phyloP scores from a whole-genome alignment of 805 yeast genomes.

The Wickerhamiella spandovensis region DNA sequence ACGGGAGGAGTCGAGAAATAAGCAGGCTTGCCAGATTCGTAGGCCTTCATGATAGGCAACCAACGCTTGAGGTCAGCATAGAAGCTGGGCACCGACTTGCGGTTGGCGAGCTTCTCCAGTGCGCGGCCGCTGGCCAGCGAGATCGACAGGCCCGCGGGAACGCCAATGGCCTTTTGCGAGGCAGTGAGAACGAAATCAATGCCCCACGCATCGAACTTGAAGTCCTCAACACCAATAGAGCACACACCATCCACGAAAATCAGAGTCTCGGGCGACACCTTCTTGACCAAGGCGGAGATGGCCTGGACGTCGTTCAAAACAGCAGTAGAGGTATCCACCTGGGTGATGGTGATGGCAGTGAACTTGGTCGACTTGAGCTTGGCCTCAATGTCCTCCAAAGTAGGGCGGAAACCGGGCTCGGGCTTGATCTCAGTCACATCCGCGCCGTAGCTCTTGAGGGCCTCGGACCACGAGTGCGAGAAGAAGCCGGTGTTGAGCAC shows the following conservation, averaged over 20 bases:
- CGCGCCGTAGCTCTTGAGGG: slow-evolving; percentile 58
- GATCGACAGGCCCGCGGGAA: slow-evolving; percentile 82
- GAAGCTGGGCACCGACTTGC: slow-evolving; percentile 33
- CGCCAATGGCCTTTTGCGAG: slow-evolving; percentile 91
- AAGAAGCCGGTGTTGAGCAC: slow-evolving; percentile 84
- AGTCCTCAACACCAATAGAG: slow-evolving; percentile 77
- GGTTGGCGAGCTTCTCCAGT: slow-evolving; percentile 44
- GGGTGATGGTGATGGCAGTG: slow-evolving; percentile 71
- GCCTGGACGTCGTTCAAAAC: slow-evolving; percentile 61
- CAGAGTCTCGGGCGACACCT: slow-evolving; percentile 63
- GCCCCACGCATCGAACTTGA: slow-evolving; percentile 82
- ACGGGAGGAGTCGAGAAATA: slow-evolving; percentile 98
- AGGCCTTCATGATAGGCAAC: slow-evolving; percentile 78
- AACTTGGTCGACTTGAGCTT: slow-evolving; percentile 42
- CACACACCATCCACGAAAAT: slow-evolving; percentile 90
- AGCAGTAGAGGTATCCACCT: slow-evolving; percentile 95
- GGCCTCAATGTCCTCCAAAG: slow-evolving; percentile 40
- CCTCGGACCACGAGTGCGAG: slow-evolving; percentile 69
- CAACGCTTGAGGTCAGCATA: slow-evolving; percentile 69
- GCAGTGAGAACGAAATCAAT: slow-evolving; percentile 81
- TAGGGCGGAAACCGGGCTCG: slow-evolving; percentile 58
- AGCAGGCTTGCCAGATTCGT: slow-evolving; percentile 64
- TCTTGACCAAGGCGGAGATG: slow-evolving; percentile 47
- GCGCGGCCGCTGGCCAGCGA: slow-evolving; percentile 69
- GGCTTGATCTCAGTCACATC: slow-evolving; percentile 64